phyloP scores from a whole-genome alignment of 2,329 filamentous ascomycete species.

The Dothistroma pini region DNA sequence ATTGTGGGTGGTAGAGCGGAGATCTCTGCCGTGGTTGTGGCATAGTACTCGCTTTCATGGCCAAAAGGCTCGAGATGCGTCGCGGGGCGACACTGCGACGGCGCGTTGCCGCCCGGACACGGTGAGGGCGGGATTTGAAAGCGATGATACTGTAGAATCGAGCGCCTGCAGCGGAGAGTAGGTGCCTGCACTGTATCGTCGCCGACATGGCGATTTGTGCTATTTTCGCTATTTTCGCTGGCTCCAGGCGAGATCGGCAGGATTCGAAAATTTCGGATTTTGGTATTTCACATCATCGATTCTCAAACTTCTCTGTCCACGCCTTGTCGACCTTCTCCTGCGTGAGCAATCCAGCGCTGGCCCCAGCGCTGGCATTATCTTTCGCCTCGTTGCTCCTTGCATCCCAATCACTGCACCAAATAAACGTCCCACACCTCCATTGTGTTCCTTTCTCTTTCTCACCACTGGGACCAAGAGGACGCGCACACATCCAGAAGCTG shows the following conservation, averaged over 20 bases:
- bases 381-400: conserved; percentile 10
- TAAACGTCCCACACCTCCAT: conserved; percentile 86
- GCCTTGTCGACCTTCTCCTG: background rate
- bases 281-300: background rate
- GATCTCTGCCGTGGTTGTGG: background rate
- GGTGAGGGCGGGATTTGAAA: background rate
- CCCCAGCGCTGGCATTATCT: background rate
- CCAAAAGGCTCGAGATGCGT: background rate
- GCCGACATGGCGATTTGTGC: background rate
- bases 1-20: background rate
- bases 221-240: background rate
- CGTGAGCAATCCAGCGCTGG: no score
- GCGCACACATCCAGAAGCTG: conserved; percentile 63
- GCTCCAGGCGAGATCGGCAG: background rate
- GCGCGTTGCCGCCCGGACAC: background rate
- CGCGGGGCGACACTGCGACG: background rate
- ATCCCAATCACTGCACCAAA: conserved; percentile 61
- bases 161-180: background rate
- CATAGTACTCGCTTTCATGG: background rate
- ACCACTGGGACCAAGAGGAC: conserved; percentile 81
- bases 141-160: background rate
- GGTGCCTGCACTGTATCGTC: background rate
- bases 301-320: conserved; percentile 5
- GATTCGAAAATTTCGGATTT: background rate
- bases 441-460: conserved; percentile 78